phyloP scores from a whole-genome alignment of 768 basidiomycete genomes.

The Termitomyces eurrhizus region DNA sequence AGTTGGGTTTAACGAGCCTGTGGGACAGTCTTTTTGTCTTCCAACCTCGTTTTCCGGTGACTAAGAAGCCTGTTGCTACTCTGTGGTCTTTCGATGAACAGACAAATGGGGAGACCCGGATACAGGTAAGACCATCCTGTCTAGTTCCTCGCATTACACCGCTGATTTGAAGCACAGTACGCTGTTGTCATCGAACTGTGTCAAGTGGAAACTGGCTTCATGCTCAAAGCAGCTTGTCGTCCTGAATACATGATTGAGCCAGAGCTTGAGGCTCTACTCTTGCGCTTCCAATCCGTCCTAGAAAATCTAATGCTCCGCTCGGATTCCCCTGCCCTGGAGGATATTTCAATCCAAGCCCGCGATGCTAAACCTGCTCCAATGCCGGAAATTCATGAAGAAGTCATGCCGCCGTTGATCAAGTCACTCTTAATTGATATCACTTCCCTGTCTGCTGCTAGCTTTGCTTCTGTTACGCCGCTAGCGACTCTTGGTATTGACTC shows the following conservation, averaged over 20 bases:
- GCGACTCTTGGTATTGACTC: constrained; percentile 44
- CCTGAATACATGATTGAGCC: constrained; percentile 23
- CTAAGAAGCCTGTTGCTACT: constrained; percentile 15
- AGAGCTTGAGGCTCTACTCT: constrained; percentile 20
- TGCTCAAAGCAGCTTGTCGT: constrained; percentile 32
- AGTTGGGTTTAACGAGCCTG: constrained; percentile 24
- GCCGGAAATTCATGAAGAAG: neutral
- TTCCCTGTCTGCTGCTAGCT: constrained; percentile 23
- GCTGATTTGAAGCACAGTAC: constrained; percentile 27
- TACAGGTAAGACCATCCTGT: constrained; percentile 22
- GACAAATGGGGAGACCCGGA: constrained; percentile 15
- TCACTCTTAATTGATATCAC: constrained; percentile 20
- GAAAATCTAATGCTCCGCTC: constrained; percentile 15
- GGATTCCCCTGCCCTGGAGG: constrained; percentile 9
- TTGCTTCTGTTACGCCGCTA: constrained; percentile 32
- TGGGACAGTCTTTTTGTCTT: constrained; percentile 45
- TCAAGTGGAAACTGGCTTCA: constrained; percentile 26
- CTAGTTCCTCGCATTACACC: neutral
- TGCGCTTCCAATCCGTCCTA: constrained; percentile 15
- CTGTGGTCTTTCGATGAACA: constrained; percentile 27
- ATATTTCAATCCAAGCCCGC: constrained; percentile 9
- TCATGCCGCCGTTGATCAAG: neutral
- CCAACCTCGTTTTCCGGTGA: constrained; percentile 25
- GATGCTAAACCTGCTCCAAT: neutral
- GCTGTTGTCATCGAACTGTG: constrained; percentile 39